phyloP scores from a whole-genome alignment of 495 filamentous ascomycete genomes.

The Hypoxylon lienhwacheense region DNA sequence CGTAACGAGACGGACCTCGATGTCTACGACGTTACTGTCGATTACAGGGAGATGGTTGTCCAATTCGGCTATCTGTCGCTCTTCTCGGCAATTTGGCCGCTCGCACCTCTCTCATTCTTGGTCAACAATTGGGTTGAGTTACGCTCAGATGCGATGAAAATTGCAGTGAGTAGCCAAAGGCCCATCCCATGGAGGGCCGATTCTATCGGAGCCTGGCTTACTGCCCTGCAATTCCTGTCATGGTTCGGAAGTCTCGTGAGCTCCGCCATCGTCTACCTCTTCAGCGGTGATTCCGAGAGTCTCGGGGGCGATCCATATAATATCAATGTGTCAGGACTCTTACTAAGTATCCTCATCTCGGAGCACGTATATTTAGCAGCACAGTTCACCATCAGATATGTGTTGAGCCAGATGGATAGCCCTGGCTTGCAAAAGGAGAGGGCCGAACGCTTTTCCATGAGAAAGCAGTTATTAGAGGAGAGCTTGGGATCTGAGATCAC shows the following conservation, averaged over 20 bases:
- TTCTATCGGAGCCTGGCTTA: conserved; percentile 93
- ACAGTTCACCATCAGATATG: conserved; percentile 67
- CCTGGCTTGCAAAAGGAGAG: conserved; percentile 82
- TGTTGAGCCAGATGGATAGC: conserved; percentile 77
- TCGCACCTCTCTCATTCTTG: conserved; percentile 84
- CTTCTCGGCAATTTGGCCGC: conserved; percentile 90
- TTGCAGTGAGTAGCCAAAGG: conserved; percentile 83
- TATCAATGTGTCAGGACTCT: conserved; percentile 77
- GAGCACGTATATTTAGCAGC: conserved; percentile 84
- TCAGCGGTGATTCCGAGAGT: conserved; percentile 63
- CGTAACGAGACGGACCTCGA: conserved; percentile 84
- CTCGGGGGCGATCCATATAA: conserved; percentile 59
- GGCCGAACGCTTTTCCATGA: conserved; percentile 69
- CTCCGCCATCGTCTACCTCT: conserved; percentile 84
- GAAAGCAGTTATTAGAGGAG: conserved; percentile 72
- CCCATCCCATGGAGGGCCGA: conserved; percentile 86
- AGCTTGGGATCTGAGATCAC: conserved; percentile 52
- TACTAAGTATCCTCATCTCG: conserved; percentile 80
- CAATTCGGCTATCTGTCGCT: conserved; percentile 94
- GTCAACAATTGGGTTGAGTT: conserved; percentile 97
- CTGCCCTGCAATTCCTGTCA: conserved; percentile 79
- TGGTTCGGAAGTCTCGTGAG: conserved; percentile 90
- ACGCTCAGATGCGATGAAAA: conserved; percentile 91
- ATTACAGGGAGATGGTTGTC: conserved; percentile 93
- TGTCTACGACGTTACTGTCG: conserved; percentile 82